Conservation (phyloP, 768 basidiomycete species). For the Rhizopogon roseolus region DNA sequence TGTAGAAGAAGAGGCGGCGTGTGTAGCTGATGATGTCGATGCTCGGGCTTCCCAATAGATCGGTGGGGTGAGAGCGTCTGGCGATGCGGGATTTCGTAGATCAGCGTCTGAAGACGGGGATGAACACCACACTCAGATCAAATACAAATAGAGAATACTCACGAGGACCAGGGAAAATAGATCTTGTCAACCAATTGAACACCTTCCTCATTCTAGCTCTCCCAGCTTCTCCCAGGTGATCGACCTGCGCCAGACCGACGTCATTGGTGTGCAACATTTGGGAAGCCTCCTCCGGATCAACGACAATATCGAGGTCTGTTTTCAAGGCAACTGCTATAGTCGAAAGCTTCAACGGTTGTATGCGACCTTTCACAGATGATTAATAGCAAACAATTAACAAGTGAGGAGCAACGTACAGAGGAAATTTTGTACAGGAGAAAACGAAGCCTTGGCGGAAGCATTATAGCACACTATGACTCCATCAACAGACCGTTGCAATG, state of each 20-base stretch:
- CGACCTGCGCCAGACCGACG: slow-evolving; percentile 76
- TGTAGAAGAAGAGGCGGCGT: slow-evolving; percentile 42
- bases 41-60: slow-evolving; percentile 50
- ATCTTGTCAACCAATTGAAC: slow-evolving; percentile 71
- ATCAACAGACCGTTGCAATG: slow-evolving; percentile 61
- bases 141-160: slow-evolving; percentile 11
- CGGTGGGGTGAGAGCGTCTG: slow-evolving; percentile 46
- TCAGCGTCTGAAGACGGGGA: slow-evolving; percentile 31
- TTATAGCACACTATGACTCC: slow-evolving; percentile 89
- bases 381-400: slow-evolving; percentile 2
- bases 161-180: slow-evolving; percentile 47
- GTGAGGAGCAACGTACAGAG: slow-evolving; percentile 51
- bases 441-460: slow-evolving; percentile 56
- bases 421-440: slow-evolving; percentile 59
- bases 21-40: slow-evolving; percentile 47
- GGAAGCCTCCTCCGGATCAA: slow-evolving; percentile 53
- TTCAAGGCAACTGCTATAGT: slow-evolving; percentile 85
- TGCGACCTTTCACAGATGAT: slow-evolving; percentile 42
- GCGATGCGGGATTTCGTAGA: slow-evolving; percentile 71
- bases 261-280: slow-evolving; percentile 56
- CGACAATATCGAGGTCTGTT: slow-evolving; percentile 56
- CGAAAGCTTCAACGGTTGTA: slow-evolving; percentile 52
- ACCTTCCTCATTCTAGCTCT: slow-evolving; percentile 69
- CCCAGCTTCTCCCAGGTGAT: slow-evolving; percentile 48
- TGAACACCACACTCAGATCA: slow-evolving; percentile 1